Conservation (phyloP, 495 filamentous ascomycete species). For the Echria macrotheca region DNA sequence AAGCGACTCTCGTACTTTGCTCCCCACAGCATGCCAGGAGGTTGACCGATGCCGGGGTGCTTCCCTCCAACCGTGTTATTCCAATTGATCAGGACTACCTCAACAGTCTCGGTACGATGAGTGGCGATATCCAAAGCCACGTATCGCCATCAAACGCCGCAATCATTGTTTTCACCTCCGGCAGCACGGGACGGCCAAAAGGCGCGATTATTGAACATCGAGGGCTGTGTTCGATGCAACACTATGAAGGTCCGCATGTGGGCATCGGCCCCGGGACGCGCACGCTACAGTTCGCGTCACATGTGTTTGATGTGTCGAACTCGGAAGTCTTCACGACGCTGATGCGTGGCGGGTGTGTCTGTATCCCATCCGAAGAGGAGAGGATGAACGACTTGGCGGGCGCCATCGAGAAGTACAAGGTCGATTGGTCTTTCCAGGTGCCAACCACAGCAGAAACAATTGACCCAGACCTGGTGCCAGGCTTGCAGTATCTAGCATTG, state of each 20-base stretch:
- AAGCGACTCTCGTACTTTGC: conserved; percentile 42
- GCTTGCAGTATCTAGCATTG: conserved; percentile 33
- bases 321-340: conserved; percentile 48
- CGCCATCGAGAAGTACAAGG: conserved; percentile 29
- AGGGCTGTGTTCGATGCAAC: conserved; percentile 35
- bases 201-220: conserved; percentile 39
- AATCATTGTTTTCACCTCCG: conserved; percentile 45
- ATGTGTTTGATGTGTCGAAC: conserved; percentile 46
- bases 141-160: conserved; percentile 17
- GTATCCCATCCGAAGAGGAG: conserved; percentile 52
- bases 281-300: conserved; percentile 46
- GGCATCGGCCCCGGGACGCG: conserved; percentile 34
- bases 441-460: conserved; percentile 53
- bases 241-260: conserved; percentile 33
- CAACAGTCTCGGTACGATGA: no score
- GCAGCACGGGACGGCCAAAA: conserved; percentile 45
- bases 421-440: conserved; percentile 40
- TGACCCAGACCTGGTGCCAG: conserved; percentile 30
- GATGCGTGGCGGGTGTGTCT: conserved; percentile 54
- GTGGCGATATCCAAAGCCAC: no score
- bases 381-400: conserved; percentile 38
- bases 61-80: no score
- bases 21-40: conserved; percentile 32
- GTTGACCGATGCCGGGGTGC: conserved; percentile 22
- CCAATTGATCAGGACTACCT: no score